Evolutionary conservation across 768 basidiomycete genomes (phyloP), one percentile per base, ranked within the genome.

Genomic region (Psilocybe cyanescens): DNA sequence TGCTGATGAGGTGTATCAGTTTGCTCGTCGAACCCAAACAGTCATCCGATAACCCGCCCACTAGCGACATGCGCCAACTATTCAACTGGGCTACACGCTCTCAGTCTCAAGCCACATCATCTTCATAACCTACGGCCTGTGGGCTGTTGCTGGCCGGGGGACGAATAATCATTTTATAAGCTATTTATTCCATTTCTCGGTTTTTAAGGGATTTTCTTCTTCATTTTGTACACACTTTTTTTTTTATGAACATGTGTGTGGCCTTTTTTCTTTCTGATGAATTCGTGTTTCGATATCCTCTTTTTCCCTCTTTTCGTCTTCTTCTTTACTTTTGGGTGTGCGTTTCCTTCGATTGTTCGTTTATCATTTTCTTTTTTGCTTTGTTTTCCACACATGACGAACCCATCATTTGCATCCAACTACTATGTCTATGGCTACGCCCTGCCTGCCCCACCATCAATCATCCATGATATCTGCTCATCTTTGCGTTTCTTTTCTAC

Each of bases 21-120:
- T 80, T 94, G 57, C 81, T 93, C 61, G 89, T 95, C 60, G 92
- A 94, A 72, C 93, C 92, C 50, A 90, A 84, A 70, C 91, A 93
- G 62, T 81, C 90, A 8, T 89, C 89, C 41, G 92, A 94, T 72
- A 78, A 79, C 39, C 82, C 86, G 28, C 86, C 84, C 46, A 73
- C 76, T 24, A 78, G 84, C 62, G 91, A 93, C 68, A 83, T 92
- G 81, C 88, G 90, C 54, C 89, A 91, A 70, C 78, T 92, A 39
- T 93, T 92, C 75, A 84, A 83, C 67, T 91, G 92, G 91, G 86
- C 90, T 52, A 87, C 85, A 60, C 83, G 88, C 62, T 86, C 87
- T 59, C 80, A 80, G 65, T 67, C 79, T 59, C 72, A 71, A 65
- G 62, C 72, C 37, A 64, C 73, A 28, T 65, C 73, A 48, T 70